phyloP scores from a whole-genome alignment of 768 basidiomycete genomes.

The Trichaptum fuscoviolaceum region DNA sequence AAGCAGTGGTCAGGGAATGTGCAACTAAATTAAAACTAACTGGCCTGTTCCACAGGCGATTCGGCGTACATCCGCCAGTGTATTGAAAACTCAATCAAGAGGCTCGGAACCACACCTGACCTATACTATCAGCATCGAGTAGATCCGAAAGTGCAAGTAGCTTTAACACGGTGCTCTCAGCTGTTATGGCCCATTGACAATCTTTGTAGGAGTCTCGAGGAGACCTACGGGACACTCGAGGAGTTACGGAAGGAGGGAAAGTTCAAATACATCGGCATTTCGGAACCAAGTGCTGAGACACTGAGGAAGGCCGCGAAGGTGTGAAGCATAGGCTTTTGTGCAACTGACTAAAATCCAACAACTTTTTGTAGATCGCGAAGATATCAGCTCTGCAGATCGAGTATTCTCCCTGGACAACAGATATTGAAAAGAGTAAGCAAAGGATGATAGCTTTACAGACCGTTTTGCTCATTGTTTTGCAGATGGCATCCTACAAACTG shows the following conservation, averaged over 20 bases:
- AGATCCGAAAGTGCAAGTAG: constrained; percentile 8
- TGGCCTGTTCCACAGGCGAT: constrained; percentile 2
- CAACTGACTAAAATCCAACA: not conserved
- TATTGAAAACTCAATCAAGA: constrained; percentile 10
- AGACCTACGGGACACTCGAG: constrained; percentile 27
- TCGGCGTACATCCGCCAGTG: constrained; percentile 7
- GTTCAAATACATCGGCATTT: constrained; percentile 56
- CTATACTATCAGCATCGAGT: constrained; percentile 13
- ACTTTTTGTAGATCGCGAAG: constrained; percentile 7
- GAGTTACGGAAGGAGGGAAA: constrained; percentile 48
- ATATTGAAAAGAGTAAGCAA: constrained; percentile 10
- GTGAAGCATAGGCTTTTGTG: not conserved
- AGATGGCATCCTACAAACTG: constrained; percentile 21
- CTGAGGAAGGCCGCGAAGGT: constrained; percentile 25
- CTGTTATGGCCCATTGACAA: not conserved
- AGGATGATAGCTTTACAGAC: not conserved
- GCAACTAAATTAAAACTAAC: not conserved
- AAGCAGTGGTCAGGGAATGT: not conserved
- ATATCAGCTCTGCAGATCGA: constrained; percentile 12
- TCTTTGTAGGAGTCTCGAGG: constrained; percentile 5
- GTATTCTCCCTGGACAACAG: constrained; percentile 12
- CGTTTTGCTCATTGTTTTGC: not conserved
- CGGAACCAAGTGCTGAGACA: constrained; percentile 46
- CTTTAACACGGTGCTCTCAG: not conserved
- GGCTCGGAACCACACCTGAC: constrained; percentile 9